Conservation (phyloP, 495 filamentous ascomycete genomes). For the Hyaloscypha hepaticicola region DNA sequence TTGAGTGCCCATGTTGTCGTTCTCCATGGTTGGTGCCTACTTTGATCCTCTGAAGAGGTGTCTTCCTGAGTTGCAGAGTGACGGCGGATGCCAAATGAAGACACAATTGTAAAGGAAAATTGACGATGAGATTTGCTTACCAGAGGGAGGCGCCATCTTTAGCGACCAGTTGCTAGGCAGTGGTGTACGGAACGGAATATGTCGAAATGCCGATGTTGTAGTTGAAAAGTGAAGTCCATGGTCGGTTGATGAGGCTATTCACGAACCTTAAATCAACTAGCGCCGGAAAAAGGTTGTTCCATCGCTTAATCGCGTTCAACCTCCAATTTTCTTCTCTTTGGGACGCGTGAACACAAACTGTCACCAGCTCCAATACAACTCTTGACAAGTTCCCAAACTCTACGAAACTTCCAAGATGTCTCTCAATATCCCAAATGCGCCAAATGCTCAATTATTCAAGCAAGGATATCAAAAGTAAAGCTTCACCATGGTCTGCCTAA, state of each 20-base stretch:
- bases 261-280: background rate
- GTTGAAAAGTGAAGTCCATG: background rate
- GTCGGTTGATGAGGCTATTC: background rate
- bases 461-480: slow-evolving; percentile 91
- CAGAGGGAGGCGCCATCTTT: slow-evolving; percentile 22
- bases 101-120: no score
- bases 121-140: slow-evolving; percentile 14
- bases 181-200: background rate
- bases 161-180: background rate
- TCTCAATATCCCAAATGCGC: slow-evolving; percentile 88
- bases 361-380: background rate
- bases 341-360: background rate
- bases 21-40: no score
- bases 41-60: no score
- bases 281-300: background rate
- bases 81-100: no score
- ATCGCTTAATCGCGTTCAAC: background rate
- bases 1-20: no score
- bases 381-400: slow-evolving; percentile 11
- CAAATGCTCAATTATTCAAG: slow-evolving; percentile 93
- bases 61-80: no score
- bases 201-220: background rate
- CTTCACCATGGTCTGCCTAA: slow-evolving; percentile 17
- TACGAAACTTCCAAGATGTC: slow-evolving; percentile 64
- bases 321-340: background rate